Percentiles rank a stretch among this genome's conserved stretches.
Evolutionary conservation across 495 filamentous ascomycete genomes (phyloP).

Genomic region (Penicillium paradoxum): DNA sequence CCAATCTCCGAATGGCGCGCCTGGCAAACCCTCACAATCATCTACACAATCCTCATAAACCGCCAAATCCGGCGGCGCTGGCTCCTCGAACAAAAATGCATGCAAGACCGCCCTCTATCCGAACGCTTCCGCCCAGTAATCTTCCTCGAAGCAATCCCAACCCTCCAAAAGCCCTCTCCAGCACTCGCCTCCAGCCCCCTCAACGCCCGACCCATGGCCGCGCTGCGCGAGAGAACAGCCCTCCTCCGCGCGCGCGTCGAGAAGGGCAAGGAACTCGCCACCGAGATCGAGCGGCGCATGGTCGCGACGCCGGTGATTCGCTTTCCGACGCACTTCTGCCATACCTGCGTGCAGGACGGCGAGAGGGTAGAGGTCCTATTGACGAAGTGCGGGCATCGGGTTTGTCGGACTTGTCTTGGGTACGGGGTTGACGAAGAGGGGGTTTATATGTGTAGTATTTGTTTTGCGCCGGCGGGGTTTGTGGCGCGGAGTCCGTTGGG

Average conservation of each 20-base stretch:
- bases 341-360: slow-evolving; percentile 21
- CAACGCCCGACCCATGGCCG: background rate
- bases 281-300: slow-evolving; percentile 25
- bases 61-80: slow-evolving; percentile 24
- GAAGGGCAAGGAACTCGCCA: slow-evolving; percentile 26
- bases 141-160: slow-evolving; percentile 19
- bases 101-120: slow-evolving; percentile 11
- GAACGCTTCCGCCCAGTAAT: slow-evolving; percentile 19
- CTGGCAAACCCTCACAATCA: slow-evolving; percentile 20
- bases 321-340: slow-evolving; percentile 27
- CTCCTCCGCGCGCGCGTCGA: slow-evolving; percentile 25
- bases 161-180: slow-evolving; percentile 10
- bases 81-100: slow-evolving; percentile 21
- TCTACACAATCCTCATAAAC: slow-evolving; percentile 25
- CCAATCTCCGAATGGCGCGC: slow-evolving; percentile 23
- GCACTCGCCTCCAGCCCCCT: background rate
- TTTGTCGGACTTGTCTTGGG: slow-evolving; percentile 23
- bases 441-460: slow-evolving; percentile 24
- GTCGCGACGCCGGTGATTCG: background rate
- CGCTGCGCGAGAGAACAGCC: slow-evolving; percentile 7
- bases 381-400: slow-evolving; percentile 23
- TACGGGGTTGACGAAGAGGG: slow-evolving; percentile 14
- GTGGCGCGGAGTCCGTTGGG: slow-evolving; percentile 6
- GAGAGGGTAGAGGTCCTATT: slow-evolving; percentile 15
- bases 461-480: slow-evolving; percentile 16